phyloP scores from a whole-genome alignment of 306 rosid species.

The Macrotyloma uniflorum region DNA sequence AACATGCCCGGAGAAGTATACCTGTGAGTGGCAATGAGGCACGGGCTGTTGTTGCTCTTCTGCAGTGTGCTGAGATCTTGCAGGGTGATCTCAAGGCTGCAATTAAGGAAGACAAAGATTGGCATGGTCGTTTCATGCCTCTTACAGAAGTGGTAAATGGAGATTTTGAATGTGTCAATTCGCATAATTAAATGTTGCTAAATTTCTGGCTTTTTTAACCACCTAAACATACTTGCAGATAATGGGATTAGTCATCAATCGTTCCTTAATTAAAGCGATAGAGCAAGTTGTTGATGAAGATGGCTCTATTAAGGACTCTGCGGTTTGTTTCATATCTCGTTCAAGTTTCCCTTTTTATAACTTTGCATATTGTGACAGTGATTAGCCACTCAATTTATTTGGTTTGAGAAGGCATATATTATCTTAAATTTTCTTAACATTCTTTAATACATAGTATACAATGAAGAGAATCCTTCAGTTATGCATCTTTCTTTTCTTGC shows the following conservation, averaged over 20 bases:
- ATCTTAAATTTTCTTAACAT: slow-evolving; percentile 19
- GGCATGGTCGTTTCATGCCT: slow-evolving; percentile 86
- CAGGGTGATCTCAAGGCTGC: slow-evolving; percentile 70
- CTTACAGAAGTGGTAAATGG: slow-evolving; percentile 77
- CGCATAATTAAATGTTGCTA: slow-evolving; percentile 14
- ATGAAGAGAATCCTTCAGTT: slow-evolving; percentile 17
- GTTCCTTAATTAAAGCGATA: slow-evolving; percentile 71
- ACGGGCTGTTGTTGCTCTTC: slow-evolving; percentile 62
- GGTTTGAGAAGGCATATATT: slow-evolving; percentile 31
- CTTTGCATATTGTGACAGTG: background rate
- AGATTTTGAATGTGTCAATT: slow-evolving; percentile 25
- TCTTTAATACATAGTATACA: background rate
- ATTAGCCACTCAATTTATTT: slow-evolving; percentile 29
- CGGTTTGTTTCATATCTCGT: slow-evolving; percentile 64
- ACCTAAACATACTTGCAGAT: slow-evolving; percentile 59
- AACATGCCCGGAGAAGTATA: slow-evolving; percentile 61
- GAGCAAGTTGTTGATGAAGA: slow-evolving; percentile 80
- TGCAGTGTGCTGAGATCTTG: slow-evolving; percentile 69
- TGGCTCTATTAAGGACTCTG: slow-evolving; percentile 88
- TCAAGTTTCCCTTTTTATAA: slow-evolving; percentile 21
- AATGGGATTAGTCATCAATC: slow-evolving; percentile 64
- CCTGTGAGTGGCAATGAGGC: slow-evolving; percentile 69
- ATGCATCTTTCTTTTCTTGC: slow-evolving; percentile 32
- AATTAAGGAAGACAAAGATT: slow-evolving; percentile 72
- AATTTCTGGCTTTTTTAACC: slow-evolving; percentile 26